A percentile compares a stretch with the other conserved stretches of the same genome.
Conservation (phyloP, 2,329 filamentous ascomycete species). For the Dothiorella sarmentorum region DNA sequence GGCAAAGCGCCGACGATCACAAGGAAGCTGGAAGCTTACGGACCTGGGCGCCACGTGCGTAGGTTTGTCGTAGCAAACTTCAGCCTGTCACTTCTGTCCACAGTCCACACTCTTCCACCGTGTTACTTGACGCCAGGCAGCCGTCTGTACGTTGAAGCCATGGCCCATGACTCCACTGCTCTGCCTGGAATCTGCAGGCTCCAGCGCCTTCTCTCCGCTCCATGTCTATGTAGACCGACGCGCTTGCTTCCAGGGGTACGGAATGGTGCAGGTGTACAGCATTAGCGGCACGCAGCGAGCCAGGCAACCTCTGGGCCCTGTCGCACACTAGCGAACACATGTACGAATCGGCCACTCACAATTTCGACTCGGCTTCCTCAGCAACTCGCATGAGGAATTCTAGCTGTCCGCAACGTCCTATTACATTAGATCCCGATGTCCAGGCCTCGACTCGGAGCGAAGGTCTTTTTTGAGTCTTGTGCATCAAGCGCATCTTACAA, state of each 20-base stretch:
- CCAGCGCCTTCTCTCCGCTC: neutral
- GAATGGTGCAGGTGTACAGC: neutral
- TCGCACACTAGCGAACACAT: no score
- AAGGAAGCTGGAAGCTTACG: neutral
- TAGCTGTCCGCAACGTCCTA: neutral
- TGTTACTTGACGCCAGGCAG: no score
- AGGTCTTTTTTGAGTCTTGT: no score
- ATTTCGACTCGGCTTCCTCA: neutral
- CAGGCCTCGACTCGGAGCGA: neutral
- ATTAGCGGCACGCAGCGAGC: neutral
- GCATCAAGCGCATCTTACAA: no score
- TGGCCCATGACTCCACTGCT: neutral
- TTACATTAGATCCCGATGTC: neutral
- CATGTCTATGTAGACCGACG: neutral
- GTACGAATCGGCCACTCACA: neutral
- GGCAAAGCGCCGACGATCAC: neutral
- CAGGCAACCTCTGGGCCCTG: neutral
- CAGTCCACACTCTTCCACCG: neutral
- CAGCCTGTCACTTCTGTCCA: neutral
- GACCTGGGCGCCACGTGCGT: constrained; percentile 1
- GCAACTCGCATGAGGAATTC: neutral
- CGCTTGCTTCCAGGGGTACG: neutral
- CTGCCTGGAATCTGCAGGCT: neutral
- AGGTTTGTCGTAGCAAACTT: neutral
- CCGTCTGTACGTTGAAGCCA: neutral